These are phyloP conservation scores for Plasmodium fragile DNA, from an alignment of 169 alveolate species.

Conservation along the genomic window DNA sequence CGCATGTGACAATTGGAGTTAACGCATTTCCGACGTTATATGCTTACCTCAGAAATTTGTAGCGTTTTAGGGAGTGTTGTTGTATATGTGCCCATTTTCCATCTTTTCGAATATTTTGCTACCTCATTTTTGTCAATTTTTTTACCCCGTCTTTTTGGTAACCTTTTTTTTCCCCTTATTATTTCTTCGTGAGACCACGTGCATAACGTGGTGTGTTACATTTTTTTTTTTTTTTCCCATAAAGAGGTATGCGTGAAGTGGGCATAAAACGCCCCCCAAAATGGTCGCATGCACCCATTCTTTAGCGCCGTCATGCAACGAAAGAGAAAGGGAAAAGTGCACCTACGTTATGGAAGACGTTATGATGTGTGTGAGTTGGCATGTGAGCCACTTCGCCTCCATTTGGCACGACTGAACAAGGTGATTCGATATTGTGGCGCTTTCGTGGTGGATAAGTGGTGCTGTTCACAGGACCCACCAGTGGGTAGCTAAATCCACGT, in stretches of 20 bases:
- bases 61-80: not conserved
- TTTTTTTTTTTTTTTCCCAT: not conserved
- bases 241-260: not conserved
- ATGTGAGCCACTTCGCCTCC: not conserved
- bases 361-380: not conserved
- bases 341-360: not conserved
- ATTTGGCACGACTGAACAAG: not conserved
- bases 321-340: not conserved
- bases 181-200: not conserved
- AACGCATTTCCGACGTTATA: constrained; percentile 52
- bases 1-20: constrained; percentile 57
- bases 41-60: constrained; percentile 48
- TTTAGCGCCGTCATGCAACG: not conserved
- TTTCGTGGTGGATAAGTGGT: not conserved
- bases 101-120: not conserved
- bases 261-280: not conserved
- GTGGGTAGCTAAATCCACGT: not conserved
- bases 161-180: not conserved
- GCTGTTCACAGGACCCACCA: not conserved
- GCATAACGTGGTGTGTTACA: not conserved
- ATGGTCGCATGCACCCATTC: not conserved
- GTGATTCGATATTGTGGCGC: not conserved
- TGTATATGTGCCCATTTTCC: not conserved
- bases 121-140: not conserved
- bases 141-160: not conserved